A percentile compares a stretch with the other conserved stretches of the same genome.
Evolutionary conservation across 495 filamentous ascomycete species (phyloP).

Genomic region (Letharia lupina): DNA sequence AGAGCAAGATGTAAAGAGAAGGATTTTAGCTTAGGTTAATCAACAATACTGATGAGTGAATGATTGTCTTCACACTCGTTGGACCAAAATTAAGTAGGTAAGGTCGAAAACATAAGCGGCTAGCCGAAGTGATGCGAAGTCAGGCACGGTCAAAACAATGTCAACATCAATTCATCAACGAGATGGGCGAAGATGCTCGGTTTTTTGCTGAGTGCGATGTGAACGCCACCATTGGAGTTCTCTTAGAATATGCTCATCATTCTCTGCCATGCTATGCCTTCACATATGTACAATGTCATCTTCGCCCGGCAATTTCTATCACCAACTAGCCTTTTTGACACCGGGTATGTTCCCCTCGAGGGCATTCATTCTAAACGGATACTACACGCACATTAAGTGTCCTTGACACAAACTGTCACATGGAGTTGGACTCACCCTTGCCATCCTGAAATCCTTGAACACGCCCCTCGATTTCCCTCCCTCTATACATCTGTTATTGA

Average conservation of each 20-base stretch:
- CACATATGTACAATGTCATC: conserved; percentile 9
- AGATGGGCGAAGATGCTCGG: not conserved
- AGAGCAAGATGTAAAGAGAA: not conserved
- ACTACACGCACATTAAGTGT: conserved; percentile 48
- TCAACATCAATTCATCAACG: not conserved
- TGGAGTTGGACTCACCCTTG: conserved; percentile 55
- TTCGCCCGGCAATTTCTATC: conserved; percentile 10
- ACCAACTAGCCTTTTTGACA: conserved; percentile 96
- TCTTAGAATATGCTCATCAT: not conserved
- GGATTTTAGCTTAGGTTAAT: not conserved
- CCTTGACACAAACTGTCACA: not conserved
- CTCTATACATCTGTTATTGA: conserved; percentile 83
- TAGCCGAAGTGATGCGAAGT: conserved; percentile 4
- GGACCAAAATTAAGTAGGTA: conserved; percentile 3
- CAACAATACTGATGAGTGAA: not conserved
- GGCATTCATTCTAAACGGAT: conserved; percentile 83
- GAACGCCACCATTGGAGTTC: not conserved
- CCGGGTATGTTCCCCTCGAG: conserved; percentile 82
- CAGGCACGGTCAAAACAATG: not conserved
- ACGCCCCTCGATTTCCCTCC: conserved; percentile 82
- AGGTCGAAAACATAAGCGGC: conserved; percentile 5
- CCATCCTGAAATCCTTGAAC: conserved; percentile 81
- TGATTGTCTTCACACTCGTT: conserved; percentile 2
- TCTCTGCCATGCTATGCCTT: conserved; percentile 1
- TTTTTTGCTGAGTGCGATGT: not conserved